These are phyloP conservation scores for Noccaea bulbosa DNA, from an alignment of 345 rosid genomes.

Conservation along the genomic window DNA sequence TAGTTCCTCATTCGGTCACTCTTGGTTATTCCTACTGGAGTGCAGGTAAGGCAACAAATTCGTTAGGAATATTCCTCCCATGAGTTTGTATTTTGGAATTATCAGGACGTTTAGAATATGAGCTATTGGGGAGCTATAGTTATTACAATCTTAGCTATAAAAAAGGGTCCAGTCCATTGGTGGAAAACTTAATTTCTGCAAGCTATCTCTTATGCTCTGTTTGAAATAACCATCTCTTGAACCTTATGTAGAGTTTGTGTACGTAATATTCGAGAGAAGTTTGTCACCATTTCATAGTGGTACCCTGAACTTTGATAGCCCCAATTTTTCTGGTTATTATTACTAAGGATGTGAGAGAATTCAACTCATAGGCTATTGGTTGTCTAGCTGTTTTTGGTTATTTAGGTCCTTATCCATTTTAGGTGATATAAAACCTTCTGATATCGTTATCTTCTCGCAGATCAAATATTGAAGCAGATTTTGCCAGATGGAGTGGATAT, in stretches of 20 bases:
- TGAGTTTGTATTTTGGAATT: conserved; percentile 4
- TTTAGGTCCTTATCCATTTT: conserved; percentile 20
- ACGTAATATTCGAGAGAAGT: not conserved
- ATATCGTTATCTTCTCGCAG: conserved; percentile 46
- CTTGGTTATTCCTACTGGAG: conserved; percentile 95
- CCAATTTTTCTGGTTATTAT: not conserved
- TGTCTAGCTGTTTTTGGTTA: not conserved
- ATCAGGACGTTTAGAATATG: too few relatives aligned
- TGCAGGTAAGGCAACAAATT: conserved; percentile 60
- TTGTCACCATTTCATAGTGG: conserved; percentile 7
- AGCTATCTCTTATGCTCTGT: not conserved
- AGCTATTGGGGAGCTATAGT: too few relatives aligned
- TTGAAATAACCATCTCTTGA: conserved; percentile 4
- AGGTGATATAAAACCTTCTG: conserved; percentile 31
- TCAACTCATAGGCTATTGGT: not conserved
- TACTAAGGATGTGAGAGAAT: conserved; percentile 10
- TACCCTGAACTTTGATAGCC: not conserved
- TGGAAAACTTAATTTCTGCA: not conserved
- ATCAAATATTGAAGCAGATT: conserved; percentile 84
- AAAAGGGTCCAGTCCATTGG: too few relatives aligned
- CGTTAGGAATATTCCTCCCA: not conserved
- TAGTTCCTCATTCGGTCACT: conserved; percentile 68
- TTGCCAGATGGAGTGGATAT: conserved; percentile 88
- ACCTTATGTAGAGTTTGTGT: not conserved
- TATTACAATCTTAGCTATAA: too few relatives aligned